Evolutionary conservation across 2,329 filamentous ascomycete genomes (phyloP).

Genomic region (Nigrospora sphaerica): DNA sequence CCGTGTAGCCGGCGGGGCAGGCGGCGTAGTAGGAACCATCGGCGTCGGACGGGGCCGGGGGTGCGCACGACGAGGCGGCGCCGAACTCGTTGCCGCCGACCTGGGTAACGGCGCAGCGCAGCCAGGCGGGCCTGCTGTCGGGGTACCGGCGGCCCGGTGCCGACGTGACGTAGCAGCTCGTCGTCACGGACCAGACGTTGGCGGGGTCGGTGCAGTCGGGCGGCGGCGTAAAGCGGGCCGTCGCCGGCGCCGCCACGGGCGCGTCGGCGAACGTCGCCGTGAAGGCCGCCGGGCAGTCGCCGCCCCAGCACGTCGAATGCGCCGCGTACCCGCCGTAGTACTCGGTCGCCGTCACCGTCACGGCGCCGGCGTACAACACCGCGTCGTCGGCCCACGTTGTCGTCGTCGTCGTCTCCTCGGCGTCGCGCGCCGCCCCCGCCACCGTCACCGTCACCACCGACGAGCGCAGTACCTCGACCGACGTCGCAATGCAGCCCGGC

Average conservation of each 20-base stretch:
- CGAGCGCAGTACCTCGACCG: too few relatives aligned
- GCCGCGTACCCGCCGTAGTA: too few relatives aligned
- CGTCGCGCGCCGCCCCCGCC: too few relatives aligned
- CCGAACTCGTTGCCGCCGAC: conserved; percentile 4
- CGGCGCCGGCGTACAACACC: too few relatives aligned
- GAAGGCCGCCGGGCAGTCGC: too few relatives aligned
- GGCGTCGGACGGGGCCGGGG: background rate
- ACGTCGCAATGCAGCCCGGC: too few relatives aligned
- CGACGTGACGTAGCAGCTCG: conserved; percentile 7
- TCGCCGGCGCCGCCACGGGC: conserved; percentile 8
- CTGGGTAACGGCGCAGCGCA: conserved; percentile 5
- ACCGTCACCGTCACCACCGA: too few relatives aligned
- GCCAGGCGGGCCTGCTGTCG: conserved; percentile 5
- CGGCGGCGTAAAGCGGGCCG: conserved; percentile 6
- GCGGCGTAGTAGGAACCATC: conserved; percentile 7
- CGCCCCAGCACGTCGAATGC: too few relatives aligned
- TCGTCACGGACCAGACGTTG: conserved; percentile 9
- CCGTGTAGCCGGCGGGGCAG: conserved; percentile 5
- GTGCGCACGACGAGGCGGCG: conserved; percentile 3
- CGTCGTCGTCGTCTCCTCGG: too few relatives aligned
- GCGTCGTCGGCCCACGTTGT: too few relatives aligned
- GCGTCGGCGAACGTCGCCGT: background rate
- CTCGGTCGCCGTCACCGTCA: too few relatives aligned
- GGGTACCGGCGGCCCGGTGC: background rate
- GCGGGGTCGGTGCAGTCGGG: conserved; percentile 8